Evolutionary conservation across 257 asterid genomes (phyloP).

Genomic region (Solanum chmielewskii): DNA sequence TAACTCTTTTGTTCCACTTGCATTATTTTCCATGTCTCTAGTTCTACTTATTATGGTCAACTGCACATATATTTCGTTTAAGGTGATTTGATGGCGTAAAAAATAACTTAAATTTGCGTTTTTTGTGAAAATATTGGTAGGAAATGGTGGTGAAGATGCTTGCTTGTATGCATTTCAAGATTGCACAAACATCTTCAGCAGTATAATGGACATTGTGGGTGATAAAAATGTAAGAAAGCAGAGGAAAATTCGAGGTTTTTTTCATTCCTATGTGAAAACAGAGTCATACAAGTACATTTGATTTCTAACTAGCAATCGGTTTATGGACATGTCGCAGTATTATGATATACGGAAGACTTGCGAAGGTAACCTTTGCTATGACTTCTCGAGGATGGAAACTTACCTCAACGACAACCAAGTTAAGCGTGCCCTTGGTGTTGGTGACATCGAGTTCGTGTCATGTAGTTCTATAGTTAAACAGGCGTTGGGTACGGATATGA

Average conservation of each 20-base stretch:
- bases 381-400: conserved; percentile 42
- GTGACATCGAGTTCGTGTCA: conserved; percentile 42
- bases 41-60: not conserved
- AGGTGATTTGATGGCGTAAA: not conserved
- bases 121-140: not conserved
- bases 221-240: conserved; percentile 29
- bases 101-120: not conserved
- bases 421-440: conserved; percentile 43
- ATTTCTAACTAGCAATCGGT: not conserved
- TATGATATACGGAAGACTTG: conserved; percentile 47
- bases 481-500: conserved; percentile 45
- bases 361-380: conserved; percentile 40
- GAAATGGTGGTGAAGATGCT: not conserved
- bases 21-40: not conserved
- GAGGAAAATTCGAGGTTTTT: not conserved
- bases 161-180: not conserved
- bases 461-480: conserved; percentile 40
- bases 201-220: conserved; percentile 1
- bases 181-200: not conserved
- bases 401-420: conserved; percentile 31
- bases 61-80: not conserved
- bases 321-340: conserved; percentile 14
- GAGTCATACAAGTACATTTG: not conserved
- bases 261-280: not conserved
- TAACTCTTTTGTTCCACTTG: not conserved